Conservation (phyloP, 2,329 filamentous ascomycete genomes). For the Penicillium sp. region DNA sequence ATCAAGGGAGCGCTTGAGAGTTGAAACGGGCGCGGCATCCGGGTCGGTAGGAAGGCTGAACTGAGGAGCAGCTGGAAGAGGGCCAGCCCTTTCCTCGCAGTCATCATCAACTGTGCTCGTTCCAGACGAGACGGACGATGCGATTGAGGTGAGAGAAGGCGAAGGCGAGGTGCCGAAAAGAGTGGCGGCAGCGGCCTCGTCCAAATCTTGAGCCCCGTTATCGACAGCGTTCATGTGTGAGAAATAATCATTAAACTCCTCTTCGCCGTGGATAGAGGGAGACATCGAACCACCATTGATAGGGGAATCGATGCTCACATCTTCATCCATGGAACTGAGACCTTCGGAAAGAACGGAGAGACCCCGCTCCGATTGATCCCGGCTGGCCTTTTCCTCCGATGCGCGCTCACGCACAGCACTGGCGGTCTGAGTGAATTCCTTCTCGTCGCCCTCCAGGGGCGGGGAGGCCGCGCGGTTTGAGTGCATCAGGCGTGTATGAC, state of each 20-base stretch:
- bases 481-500: constrained; percentile 60
- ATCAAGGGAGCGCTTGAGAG: constrained; percentile 41
- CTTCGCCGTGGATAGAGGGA: constrained; percentile 30
- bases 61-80: constrained; percentile 26
- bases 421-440: constrained; percentile 94
- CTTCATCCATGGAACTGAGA: constrained; percentile 39
- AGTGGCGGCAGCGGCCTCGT: constrained; percentile 35
- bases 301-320: constrained; percentile 31
- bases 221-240: constrained; percentile 28
- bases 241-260: constrained; percentile 38
- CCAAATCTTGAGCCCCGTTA: constrained; percentile 29
- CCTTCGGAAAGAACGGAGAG: constrained; percentile 43
- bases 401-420: constrained; percentile 69
- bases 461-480: constrained; percentile 76
- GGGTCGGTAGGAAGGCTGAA: constrained; percentile 34
- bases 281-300: constrained; percentile 33
- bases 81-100: constrained; percentile 22
- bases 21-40: constrained; percentile 29
- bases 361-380: constrained; percentile 29
- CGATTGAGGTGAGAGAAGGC: constrained; percentile 42
- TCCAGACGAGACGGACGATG: constrained; percentile 43
- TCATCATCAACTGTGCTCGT: constrained; percentile 40
- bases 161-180: constrained; percentile 45
- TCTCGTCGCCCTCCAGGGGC: constrained; percentile 89
- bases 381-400: constrained; percentile 38